Percentiles rank a stretch among this genome's conserved stretches.
These are phyloP conservation scores for Scopulariopsis brevicaulis DNA, from an alignment of 2,329 filamentous ascomycete genomes.

Conservation along the genomic window DNA sequence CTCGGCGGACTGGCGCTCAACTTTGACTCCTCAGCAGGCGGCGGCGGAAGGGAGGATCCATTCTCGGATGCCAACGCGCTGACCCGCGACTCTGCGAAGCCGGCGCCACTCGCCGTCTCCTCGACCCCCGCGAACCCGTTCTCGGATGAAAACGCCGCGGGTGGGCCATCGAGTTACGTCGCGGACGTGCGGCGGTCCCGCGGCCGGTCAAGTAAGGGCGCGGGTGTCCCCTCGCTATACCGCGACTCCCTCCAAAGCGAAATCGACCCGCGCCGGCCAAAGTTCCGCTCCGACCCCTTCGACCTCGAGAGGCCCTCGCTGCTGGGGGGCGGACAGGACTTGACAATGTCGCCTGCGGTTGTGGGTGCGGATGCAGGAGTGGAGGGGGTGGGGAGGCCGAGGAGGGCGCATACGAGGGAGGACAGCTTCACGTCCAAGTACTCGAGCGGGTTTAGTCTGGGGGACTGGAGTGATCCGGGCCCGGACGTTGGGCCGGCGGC, in stretches of 20 bases:
- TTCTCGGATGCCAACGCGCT: conserved; percentile 36
- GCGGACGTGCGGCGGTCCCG: conserved; percentile 34
- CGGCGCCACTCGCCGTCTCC: conserved; percentile 20
- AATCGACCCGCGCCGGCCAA: conserved; percentile 36
- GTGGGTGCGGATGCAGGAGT: background rate
- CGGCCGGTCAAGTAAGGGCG: conserved; percentile 20
- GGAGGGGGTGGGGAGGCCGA: conserved; percentile 5
- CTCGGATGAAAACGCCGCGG: conserved; percentile 33
- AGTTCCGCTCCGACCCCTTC: conserved; percentile 53
- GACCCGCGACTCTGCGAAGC: conserved; percentile 24
- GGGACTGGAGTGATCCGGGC: conserved; percentile 34
- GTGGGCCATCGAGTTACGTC: conserved; percentile 27
- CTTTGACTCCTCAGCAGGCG: conserved; percentile 16
- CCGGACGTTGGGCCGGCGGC: conserved; percentile 35
- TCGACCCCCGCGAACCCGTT: conserved; percentile 26
- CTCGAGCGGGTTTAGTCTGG: conserved; percentile 38
- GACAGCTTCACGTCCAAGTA: conserved; percentile 28
- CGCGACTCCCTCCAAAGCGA: conserved; percentile 26
- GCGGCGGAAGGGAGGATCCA: conserved; percentile 18
- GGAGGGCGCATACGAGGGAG: conserved; percentile 18
- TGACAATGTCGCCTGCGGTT: conserved; percentile 4
- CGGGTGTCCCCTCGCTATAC: conserved; percentile 18
- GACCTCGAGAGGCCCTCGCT: conserved; percentile 46
- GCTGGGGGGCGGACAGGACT: conserved; percentile 19
- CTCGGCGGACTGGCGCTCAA: conserved; percentile 25